Base-by-base conservation (phyloP, 2,329 filamentous ascomycete genomes). In the Graphilbum fragrans region DNA sequence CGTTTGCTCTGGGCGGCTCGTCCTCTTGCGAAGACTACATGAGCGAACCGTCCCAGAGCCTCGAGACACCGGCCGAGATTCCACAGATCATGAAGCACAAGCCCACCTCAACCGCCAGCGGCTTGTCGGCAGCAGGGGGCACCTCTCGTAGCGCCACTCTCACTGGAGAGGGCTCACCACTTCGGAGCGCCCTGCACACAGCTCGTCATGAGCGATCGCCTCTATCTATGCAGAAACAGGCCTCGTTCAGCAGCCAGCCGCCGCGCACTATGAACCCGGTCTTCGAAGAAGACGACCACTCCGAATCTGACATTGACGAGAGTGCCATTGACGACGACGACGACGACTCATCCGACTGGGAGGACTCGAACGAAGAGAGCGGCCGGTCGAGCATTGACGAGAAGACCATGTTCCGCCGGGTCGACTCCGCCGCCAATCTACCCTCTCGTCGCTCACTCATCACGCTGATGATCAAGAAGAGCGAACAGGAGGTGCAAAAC, bases 381-480 rank as follows among this genome's bases (percentile, higher is more conserved):
- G 83, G 80, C 43, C 82, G 84, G 50, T 85, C 85, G 2, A 93
- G 85, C 56, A 72, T 87, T 39, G 84, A 92, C 47, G 82, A 92
- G 46, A 80, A 77, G 54, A 73, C 77, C 18, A 70, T 86, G 52
- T 98, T 98, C 71, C 80, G 88, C 59, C 82, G 92, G 9, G 87
- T 96, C 38, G 86, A 94, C 58, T 95, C 88, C 33, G 80, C 80
- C 58, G 77, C 80, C 8, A 86, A 94, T 55, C 69, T 96, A 21
- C 81, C 83, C 3, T 94, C 90, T 2, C 79, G 85, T 38, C 81
- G 83, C 39, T 96, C 90, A 2, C 74, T 96, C 33, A 81, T 98
- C 50, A 95, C 88, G 1, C 79, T 90, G 40, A 82, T 90, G 70
- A 78, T 98, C 57, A 82, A 68, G 12, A 80, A 94, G 55, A 81